Percentiles rank a stretch among this genome's conserved stretches.
phyloP scores from a whole-genome alignment of 192 early-diverging fungal genomes.

The Coemansia sp. region DNA sequence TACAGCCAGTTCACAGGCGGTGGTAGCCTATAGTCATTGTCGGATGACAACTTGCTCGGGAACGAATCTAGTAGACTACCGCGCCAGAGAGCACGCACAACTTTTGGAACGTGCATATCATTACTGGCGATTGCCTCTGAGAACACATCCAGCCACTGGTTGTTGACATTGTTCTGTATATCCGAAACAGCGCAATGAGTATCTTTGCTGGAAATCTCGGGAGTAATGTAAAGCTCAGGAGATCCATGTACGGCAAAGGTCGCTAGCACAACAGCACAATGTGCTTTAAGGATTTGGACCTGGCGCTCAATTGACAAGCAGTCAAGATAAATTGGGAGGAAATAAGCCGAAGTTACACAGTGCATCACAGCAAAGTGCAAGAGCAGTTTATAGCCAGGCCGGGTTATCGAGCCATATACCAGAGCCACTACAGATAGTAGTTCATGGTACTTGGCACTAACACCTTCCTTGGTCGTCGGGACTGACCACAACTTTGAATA shows the following conservation, averaged over 20 bases:
- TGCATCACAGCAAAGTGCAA: slow-evolving; percentile 54
- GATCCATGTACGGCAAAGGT: slow-evolving; percentile 50
- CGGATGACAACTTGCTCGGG: background rate
- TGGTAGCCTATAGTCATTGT: slow-evolving; percentile 15
- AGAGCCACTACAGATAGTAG: slow-evolving; percentile 35
- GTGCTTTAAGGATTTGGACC: slow-evolving; percentile 46
- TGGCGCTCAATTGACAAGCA: slow-evolving; percentile 42
- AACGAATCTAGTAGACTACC: slow-evolving; percentile 44
- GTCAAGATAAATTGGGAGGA: slow-evolving; percentile 50
- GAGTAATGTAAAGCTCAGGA: slow-evolving; percentile 36
- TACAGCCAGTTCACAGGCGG: slow-evolving; percentile 40
- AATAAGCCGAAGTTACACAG: slow-evolving; percentile 57
- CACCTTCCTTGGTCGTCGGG: slow-evolving; percentile 22
- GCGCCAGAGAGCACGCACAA: slow-evolving; percentile 56
- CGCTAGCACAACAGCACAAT: slow-evolving; percentile 25
- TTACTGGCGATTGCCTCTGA: slow-evolving; percentile 46
- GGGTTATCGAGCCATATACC: slow-evolving; percentile 38
- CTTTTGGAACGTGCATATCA: slow-evolving; percentile 61
- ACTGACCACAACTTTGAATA: slow-evolving; percentile 52
- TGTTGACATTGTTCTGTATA: slow-evolving; percentile 1
- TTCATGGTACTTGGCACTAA: slow-evolving; percentile 47
- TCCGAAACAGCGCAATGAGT: background rate
- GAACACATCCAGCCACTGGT: slow-evolving; percentile 57
- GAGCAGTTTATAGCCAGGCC: slow-evolving; percentile 21
- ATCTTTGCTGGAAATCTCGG: slow-evolving; percentile 27